Percentiles rank a stretch among this genome's conserved stretches.
These are phyloP conservation scores for Chrysosphaeria jannelii DNA, from an alignment of 2,329 filamentous ascomycete genomes.

Conservation along the genomic window DNA sequence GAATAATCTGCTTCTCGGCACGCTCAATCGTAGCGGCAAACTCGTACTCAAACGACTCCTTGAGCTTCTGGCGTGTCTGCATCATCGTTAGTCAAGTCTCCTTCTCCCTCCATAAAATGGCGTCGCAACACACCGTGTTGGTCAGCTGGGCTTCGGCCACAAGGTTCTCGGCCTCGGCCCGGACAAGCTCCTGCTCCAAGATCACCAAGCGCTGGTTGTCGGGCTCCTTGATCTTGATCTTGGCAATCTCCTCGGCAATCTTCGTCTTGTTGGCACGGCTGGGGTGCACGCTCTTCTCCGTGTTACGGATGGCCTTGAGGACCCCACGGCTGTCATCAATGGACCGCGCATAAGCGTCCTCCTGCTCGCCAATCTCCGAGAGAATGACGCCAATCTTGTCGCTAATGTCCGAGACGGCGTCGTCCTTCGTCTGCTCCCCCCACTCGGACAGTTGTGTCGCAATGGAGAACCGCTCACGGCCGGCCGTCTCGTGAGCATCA, in stretches of 20 bases:
- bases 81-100: neutral
- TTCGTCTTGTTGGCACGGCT: conserved; percentile 65
- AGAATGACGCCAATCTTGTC: conserved; percentile 89
- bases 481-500: conserved; percentile 54
- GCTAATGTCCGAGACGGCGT: conserved; percentile 61
- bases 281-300: conserved; percentile 82
- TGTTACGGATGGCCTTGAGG: conserved; percentile 83
- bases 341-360: conserved; percentile 61
- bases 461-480: conserved; percentile 56
- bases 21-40: conserved; percentile 80
- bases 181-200: conserved; percentile 84
- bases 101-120: neutral
- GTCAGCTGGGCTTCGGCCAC: conserved; percentile 91
- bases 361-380: conserved; percentile 78
- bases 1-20: conserved; percentile 84
- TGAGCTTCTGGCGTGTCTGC: conserved; percentile 87
- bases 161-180: conserved; percentile 82
- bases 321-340: conserved; percentile 59
- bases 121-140: conserved; percentile 40
- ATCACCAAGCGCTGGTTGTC: conserved; percentile 52
- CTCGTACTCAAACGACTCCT: conserved; percentile 74
- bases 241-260: conserved; percentile 75
- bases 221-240: conserved; percentile 76
- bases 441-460: conserved; percentile 83
- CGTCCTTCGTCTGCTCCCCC: conserved; percentile 77